Evolutionary conservation across 345 rosid species (phyloP).

Genomic region (Mercurialis annua): DNA sequence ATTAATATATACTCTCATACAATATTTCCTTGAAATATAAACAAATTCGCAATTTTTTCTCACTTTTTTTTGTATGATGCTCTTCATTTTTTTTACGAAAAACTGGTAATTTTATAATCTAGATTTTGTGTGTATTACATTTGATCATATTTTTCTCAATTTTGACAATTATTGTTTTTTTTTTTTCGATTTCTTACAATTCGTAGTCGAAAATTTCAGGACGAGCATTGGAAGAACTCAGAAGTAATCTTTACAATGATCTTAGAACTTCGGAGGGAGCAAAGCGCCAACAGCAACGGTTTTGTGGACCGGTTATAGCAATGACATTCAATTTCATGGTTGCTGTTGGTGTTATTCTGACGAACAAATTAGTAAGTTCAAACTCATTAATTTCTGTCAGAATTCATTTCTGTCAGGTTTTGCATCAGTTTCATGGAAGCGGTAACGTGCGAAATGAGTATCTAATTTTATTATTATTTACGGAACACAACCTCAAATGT

Average conservation of each 20-base stretch:
- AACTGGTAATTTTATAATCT: background rate
- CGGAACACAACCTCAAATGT: no score
- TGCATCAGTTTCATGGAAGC: background rate
- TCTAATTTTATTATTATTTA: no score
- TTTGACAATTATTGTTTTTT: background rate
- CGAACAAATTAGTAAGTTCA: slow-evolving; percentile 65
- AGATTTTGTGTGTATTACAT: background rate
- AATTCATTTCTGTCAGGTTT: background rate
- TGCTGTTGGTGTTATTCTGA: slow-evolving; percentile 76
- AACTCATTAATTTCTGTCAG: background rate
- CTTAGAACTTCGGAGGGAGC: slow-evolving; percentile 85
- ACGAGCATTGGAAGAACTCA: slow-evolving; percentile 78
- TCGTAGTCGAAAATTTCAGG: slow-evolving; percentile 37
- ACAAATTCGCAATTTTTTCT: no score
- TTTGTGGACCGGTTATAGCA: slow-evolving; percentile 78
- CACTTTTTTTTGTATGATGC: no score
- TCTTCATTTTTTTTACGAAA: no score
- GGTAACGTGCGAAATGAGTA: no score
- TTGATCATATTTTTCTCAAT: background rate
- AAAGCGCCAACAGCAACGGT: slow-evolving; percentile 75
- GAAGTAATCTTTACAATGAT: slow-evolving; percentile 76
- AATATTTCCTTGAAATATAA: no score
- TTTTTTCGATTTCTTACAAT: slow-evolving; percentile 5
- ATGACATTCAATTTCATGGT: slow-evolving; percentile 90
- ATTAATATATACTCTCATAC: no score